A percentile compares a stretch with the other conserved stretches of the same genome.
Conservation (phyloP, 2,329 filamentous ascomycete genomes). For the Aureobasidium subglaciale region DNA sequence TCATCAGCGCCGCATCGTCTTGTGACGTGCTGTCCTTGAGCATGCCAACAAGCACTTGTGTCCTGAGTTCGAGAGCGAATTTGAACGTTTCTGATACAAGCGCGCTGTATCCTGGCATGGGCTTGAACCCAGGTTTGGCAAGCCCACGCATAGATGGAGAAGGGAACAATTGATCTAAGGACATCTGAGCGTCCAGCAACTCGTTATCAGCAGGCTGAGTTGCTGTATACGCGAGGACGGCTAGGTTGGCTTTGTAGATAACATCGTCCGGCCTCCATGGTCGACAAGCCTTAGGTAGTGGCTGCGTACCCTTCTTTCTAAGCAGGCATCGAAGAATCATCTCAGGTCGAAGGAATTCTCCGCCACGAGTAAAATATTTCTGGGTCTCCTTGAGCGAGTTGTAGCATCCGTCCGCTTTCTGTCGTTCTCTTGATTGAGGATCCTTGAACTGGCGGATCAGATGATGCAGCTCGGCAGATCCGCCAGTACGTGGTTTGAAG, state of each 20-base stretch:
- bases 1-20: not conserved
- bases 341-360: slow-evolving; percentile 36
- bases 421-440: slow-evolving; percentile 33
- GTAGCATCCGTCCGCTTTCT: slow-evolving; percentile 32
- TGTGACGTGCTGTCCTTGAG: slow-evolving; percentile 30
- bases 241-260: slow-evolving; percentile 39
- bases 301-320: slow-evolving; percentile 23
- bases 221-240: slow-evolving; percentile 32
- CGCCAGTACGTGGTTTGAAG: slow-evolving; percentile 24
- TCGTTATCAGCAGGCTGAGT: slow-evolving; percentile 24
- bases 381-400: slow-evolving; percentile 27
- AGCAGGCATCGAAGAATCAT: slow-evolving; percentile 35
- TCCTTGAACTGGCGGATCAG: slow-evolving; percentile 25
- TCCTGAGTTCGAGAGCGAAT: slow-evolving; percentile 47
- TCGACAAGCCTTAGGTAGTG: slow-evolving; percentile 20
- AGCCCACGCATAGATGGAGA: slow-evolving; percentile 25
- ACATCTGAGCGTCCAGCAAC: slow-evolving; percentile 26
- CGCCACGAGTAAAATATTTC: slow-evolving; percentile 31
- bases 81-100: slow-evolving; percentile 40
- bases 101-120: slow-evolving; percentile 31
- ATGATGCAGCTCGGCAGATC: slow-evolving; percentile 20
- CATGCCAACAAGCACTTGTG: slow-evolving; percentile 32
- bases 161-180: slow-evolving; percentile 32
- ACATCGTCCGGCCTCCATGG: slow-evolving; percentile 34
- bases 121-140: slow-evolving; percentile 16